Base-by-base conservation (phyloP, 2,329 filamentous ascomycete genomes). In the Penicillium sp. region DNA sequence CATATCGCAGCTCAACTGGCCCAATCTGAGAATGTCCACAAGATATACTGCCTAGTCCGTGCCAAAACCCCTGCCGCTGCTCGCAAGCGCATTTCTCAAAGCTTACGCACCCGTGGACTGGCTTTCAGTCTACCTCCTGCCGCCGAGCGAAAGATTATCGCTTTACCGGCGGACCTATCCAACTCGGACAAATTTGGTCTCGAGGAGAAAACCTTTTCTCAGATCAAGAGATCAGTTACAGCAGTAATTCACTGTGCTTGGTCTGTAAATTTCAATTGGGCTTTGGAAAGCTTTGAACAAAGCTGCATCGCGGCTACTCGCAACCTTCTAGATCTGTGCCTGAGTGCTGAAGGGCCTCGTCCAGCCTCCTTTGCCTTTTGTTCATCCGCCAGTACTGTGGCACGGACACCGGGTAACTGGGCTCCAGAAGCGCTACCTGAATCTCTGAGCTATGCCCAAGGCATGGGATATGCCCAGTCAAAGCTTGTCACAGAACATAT, bases 241-340 rank as follows among this genome's bases (percentile, higher is more conserved):
- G 69, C 79, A 2, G 76, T 90, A 19, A 80, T 90, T 54, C 86
- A 88, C 67, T 78, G 85, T 8, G 85, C 85, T 21, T 88, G 86
- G 86, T 78, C 82, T 2, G 86, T 88, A 19, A 88, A 88, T 70
- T 88, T 88, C 74, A 81, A 80, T 26, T 75, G 85, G 52, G 78
- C 80, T 4, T 74, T 88, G 1, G 72, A 71, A 39, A 83, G 80
- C 57, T 88, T 88, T 63, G 78, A 79, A 48, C 76, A 76, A 39
- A 79, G 83, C 59, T 81, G 81, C 60, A 80, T 87, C 31, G 71
- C 75, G 4, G 80, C 78, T 27, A 71, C 84, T 11, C 71, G 71
- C 10, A 79, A 85, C 59, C 63, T 75, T 13, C 70, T 78, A 42
- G 65, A 73, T 50, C 65, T 78, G 14, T 76, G 71, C 46, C 69